Evolutionary conservation across 768 basidiomycete genomes (phyloP).

Genomic region (Serendipita indica): DNA sequence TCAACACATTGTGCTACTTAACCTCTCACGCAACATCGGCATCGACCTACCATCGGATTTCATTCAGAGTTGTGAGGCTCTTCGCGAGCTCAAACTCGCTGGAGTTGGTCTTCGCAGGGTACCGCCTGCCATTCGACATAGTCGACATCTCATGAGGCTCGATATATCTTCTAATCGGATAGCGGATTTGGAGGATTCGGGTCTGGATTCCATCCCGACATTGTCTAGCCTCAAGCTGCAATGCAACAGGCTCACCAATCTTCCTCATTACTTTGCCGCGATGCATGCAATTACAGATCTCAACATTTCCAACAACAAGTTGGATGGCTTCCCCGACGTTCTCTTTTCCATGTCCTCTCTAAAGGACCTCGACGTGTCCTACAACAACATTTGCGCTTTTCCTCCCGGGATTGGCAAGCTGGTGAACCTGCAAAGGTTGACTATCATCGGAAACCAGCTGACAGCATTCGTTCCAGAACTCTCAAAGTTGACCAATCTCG

Average conservation of each 20-base stretch:
- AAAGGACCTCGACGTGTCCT: slow-evolving; percentile 80
- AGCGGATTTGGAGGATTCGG: slow-evolving; percentile 72
- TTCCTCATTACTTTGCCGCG: slow-evolving; percentile 75
- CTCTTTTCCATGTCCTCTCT: slow-evolving; percentile 61
- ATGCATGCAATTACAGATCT: slow-evolving; percentile 56
- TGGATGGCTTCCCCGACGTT: slow-evolving; percentile 55
- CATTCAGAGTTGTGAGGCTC: slow-evolving; percentile 67
- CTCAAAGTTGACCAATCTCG: slow-evolving; percentile 40
- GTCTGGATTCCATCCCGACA: slow-evolving; percentile 57
- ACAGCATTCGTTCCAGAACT: slow-evolving; percentile 52
- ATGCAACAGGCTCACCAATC: slow-evolving; percentile 79
- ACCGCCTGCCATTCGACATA: slow-evolving; percentile 68
- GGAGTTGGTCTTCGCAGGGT: slow-evolving; percentile 93
- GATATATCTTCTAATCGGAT: slow-evolving; percentile 90
- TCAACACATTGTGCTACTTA: slow-evolving; percentile 67
- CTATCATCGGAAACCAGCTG: slow-evolving; percentile 78
- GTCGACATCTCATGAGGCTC: slow-evolving; percentile 55
- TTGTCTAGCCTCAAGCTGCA: slow-evolving; percentile 59
- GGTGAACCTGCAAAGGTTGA: slow-evolving; percentile 48
- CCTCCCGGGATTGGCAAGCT: slow-evolving; percentile 69
- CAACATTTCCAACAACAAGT: slow-evolving; percentile 95
- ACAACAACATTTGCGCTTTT: slow-evolving; percentile 73
- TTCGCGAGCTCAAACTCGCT: slow-evolving; percentile 74
- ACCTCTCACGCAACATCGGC: slow-evolving; percentile 88
- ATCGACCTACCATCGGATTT: slow-evolving; percentile 95